Conservation (phyloP, 2,329 filamentous ascomycete species). For the Biscogniauxia sp. region DNA sequence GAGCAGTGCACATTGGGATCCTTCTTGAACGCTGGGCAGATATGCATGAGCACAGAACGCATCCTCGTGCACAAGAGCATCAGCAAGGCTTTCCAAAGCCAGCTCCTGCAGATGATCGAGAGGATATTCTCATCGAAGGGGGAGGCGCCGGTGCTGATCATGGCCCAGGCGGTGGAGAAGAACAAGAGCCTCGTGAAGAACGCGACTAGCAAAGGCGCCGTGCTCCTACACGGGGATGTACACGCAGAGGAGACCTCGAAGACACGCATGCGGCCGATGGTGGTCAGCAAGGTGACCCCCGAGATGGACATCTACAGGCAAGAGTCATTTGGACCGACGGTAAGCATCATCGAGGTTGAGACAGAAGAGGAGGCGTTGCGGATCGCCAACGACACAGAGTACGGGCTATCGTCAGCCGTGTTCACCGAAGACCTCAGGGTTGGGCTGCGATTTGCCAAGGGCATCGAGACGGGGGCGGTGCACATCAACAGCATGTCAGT, state of each 20-base stretch:
- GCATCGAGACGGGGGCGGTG: conserved; percentile 54
- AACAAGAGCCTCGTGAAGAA: conserved; percentile 46
- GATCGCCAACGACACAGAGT: conserved; percentile 68
- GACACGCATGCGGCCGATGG: conserved; percentile 52
- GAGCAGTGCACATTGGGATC: conserved; percentile 56
- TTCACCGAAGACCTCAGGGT: conserved; percentile 61
- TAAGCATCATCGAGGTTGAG: conserved; percentile 58
- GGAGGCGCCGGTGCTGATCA: conserved; percentile 31
- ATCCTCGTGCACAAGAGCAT: conserved; percentile 60
- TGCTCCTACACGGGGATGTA: conserved; percentile 51
- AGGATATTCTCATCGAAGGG: conserved; percentile 24
- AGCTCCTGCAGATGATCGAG: conserved; percentile 27
- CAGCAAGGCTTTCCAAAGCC: conserved; percentile 47
- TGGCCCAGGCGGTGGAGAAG: conserved; percentile 27
- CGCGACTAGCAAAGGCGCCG: conserved; percentile 57
- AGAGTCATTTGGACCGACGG: conserved; percentile 66
- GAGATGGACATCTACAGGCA: conserved; percentile 65
- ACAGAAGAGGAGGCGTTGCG: conserved; percentile 62
- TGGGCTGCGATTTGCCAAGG: conserved; percentile 49
- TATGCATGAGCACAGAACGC: conserved; percentile 70
- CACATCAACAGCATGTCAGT: conserved; percentile 44
- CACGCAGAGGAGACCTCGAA: conserved; percentile 34
- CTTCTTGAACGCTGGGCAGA: conserved; percentile 62
- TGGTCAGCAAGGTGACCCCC: conserved; percentile 59
- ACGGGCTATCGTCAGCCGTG: conserved; percentile 62